These are phyloP conservation scores for Pleurotus ostreatus DNA, from an alignment of 768 basidiomycete genomes.

Conservation along the genomic window DNA sequence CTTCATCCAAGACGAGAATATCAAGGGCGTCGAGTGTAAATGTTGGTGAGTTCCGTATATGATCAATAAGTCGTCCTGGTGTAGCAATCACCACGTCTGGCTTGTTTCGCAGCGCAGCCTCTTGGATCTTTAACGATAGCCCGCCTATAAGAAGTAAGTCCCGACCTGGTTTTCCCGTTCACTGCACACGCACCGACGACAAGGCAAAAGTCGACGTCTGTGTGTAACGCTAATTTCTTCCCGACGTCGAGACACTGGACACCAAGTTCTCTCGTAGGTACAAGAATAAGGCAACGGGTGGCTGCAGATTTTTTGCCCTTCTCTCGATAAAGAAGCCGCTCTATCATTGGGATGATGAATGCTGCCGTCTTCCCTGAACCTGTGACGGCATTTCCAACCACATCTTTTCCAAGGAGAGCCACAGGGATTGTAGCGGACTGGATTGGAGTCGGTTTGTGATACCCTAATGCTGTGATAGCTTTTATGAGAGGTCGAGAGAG, in stretches of 20 bases:
- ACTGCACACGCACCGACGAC: conserved; percentile 65
- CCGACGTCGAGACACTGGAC: conserved; percentile 96
- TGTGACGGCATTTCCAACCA: conserved; percentile 94
- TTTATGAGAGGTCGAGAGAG: conserved; percentile 92
- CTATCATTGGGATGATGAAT: conserved; percentile 91
- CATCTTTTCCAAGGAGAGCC: conserved; percentile 90
- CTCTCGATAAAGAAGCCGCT: conserved; percentile 89
- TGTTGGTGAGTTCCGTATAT: conserved; percentile 90
- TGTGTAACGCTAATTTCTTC: conserved; percentile 76
- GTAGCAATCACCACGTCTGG: conserved; percentile 97
- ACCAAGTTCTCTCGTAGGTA: conserved; percentile 93
- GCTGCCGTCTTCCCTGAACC: conserved; percentile 99
- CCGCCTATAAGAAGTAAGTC: conserved; percentile 56
- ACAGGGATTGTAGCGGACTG: conserved; percentile 93
- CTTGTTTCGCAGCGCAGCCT: conserved; percentile 74
- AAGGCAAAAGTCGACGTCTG: conserved; percentile 89
- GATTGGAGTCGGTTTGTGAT: conserved; percentile 88
- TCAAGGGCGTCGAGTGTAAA: conserved; percentile 93
- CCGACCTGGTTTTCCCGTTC: neutral
- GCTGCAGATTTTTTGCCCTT: conserved; percentile 83
- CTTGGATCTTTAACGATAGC: conserved; percentile 89
- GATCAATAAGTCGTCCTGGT: conserved; percentile 96
- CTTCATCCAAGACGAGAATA: conserved; percentile 93
- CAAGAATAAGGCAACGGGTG: conserved; percentile 86
- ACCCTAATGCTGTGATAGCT: conserved; percentile 78